Conservation (phyloP, 2,329 filamentous ascomycete genomes). For the Eurotiales sp. region DNA sequence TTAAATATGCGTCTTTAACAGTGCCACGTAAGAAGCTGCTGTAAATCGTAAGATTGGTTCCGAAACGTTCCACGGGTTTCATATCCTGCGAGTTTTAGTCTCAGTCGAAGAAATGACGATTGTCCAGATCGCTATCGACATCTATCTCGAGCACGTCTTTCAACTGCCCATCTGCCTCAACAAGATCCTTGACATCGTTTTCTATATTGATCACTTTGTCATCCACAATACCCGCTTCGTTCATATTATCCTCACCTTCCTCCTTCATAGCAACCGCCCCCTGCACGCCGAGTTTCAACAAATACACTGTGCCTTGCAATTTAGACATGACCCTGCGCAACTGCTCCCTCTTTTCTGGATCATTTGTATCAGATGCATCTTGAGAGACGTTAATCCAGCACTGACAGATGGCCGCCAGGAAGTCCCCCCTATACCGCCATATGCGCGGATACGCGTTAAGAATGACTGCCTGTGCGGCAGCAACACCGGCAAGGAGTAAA, state of each 20-base stretch:
- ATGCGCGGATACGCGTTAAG: slow-evolving; percentile 68
- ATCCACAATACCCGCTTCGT: slow-evolving; percentile 21
- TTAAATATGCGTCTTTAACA: neutral
- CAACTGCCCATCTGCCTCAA: slow-evolving; percentile 33
- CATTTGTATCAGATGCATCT: slow-evolving; percentile 23
- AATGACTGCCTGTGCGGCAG: slow-evolving; percentile 57
- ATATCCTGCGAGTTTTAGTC: neutral
- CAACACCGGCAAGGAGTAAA: slow-evolving; percentile 52
- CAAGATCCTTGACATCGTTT: slow-evolving; percentile 31
- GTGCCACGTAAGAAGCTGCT: neutral
- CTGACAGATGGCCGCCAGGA: slow-evolving; percentile 59
- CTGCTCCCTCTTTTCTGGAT: slow-evolving; percentile 22
- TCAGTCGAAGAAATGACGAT: slow-evolving; percentile 18
- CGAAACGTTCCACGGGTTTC: too few species aligned
- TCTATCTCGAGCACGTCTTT: slow-evolving; percentile 23
- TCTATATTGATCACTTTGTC: slow-evolving; percentile 28
- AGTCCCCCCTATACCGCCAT: slow-evolving; percentile 57
- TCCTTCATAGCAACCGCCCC: neutral
- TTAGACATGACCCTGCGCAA: slow-evolving; percentile 16
- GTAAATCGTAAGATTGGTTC: too few species aligned
- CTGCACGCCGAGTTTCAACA: slow-evolving; percentile 29
- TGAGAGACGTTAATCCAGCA: slow-evolving; percentile 59
- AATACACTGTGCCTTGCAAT: slow-evolving; percentile 21
- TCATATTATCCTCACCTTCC: slow-evolving; percentile 15
- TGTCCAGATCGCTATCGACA: slow-evolving; percentile 1